Percentiles rank a stretch among this genome's conserved stretches.
phyloP scores from a whole-genome alignment of 78 protist genomes.

The Guillardia theta region DNA sequence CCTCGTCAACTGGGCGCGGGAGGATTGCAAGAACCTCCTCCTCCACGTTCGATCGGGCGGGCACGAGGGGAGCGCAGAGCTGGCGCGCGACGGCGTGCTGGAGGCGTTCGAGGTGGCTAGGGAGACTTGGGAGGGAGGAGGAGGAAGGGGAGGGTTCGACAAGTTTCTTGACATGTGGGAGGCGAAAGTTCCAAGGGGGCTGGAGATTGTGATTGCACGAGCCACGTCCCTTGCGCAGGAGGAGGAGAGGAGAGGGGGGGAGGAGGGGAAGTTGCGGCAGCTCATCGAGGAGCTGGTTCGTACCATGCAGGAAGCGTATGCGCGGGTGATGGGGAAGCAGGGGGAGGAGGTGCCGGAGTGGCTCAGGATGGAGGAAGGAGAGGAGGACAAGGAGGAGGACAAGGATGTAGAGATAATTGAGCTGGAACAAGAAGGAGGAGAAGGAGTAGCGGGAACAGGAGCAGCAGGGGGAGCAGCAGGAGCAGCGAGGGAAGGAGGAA shows the following conservation, averaged over 20 bases:
- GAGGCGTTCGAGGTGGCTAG: not conserved
- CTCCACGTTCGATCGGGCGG: not conserved
- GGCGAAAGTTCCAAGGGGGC: too few relatives aligned
- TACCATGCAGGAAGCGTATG: too few relatives aligned
- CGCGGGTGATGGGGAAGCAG: too few relatives aligned
- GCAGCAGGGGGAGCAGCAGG: not conserved
- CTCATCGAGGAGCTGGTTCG: too few relatives aligned
- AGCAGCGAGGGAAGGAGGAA: not conserved
- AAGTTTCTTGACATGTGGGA: not conserved
- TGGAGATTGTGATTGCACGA: too few relatives aligned
- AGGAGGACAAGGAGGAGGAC: not conserved
- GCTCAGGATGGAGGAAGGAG: not conserved
- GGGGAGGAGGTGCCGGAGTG: not conserved
- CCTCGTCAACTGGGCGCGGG: too few relatives aligned
- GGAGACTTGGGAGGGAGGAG: not conserved
- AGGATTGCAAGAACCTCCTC: not conserved
- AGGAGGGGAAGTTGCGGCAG: too few relatives aligned
- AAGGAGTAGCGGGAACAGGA: not conserved
- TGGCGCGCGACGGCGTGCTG: not conserved
- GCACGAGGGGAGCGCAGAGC: not conserved
- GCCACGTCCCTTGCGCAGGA: too few relatives aligned
- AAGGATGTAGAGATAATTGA: not conserved
- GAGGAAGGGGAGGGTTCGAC: not conserved
- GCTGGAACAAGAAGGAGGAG: not conserved
- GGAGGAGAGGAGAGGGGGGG: too few relatives aligned